A percentile compares a stretch with the other conserved stretches of the same genome.
Conservation (phyloP, 768 basidiomycete species). For the Trametes meyenii region DNA sequence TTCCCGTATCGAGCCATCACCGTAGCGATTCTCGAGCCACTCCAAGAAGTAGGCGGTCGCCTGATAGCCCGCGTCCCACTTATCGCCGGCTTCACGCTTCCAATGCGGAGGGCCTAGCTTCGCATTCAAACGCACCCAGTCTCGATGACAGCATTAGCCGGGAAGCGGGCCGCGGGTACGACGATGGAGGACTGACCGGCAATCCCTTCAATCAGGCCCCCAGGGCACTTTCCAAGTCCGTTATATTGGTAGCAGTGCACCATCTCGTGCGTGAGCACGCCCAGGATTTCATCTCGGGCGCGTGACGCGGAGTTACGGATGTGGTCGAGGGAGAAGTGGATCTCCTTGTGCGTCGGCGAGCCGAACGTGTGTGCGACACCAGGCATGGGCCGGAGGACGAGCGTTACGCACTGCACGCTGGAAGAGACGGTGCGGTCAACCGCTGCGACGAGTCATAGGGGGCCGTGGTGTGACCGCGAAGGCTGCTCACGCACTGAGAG, state of each 20-base stretch:
- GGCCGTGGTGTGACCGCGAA: constrained; percentile 19
- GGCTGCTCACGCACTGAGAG: constrained; percentile 33
- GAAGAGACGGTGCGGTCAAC: constrained; percentile 12
- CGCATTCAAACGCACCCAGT: constrained; percentile 70
- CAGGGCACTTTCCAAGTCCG: constrained; percentile 59
- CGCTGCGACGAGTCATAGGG: constrained; percentile 8
- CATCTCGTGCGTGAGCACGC: constrained; percentile 74
- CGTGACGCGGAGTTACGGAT: constrained; percentile 50
- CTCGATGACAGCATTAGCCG: constrained; percentile 37
- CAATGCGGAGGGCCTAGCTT: constrained; percentile 72
- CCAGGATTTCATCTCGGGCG: constrained; percentile 60
- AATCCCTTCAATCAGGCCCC: constrained; percentile 78
- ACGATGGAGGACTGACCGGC: constrained; percentile 52
- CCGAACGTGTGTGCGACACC: constrained; percentile 75
- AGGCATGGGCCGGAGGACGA: constrained; percentile 57
- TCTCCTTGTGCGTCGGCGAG: constrained; percentile 61
- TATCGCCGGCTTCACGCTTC: constrained; percentile 46
- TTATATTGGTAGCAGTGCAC: constrained; percentile 82
- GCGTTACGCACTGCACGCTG: constrained; percentile 56
- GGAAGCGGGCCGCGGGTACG: neutral
- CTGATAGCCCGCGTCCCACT: constrained; percentile 80
- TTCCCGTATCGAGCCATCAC: constrained; percentile 54
- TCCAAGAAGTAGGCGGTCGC: constrained; percentile 75
- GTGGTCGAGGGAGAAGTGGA: constrained; percentile 72
- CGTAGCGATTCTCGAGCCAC: constrained; percentile 60